Base-by-base conservation (phyloP, 2,329 filamentous ascomycete genomes). In the Rugonectria rugulosa region DNA sequence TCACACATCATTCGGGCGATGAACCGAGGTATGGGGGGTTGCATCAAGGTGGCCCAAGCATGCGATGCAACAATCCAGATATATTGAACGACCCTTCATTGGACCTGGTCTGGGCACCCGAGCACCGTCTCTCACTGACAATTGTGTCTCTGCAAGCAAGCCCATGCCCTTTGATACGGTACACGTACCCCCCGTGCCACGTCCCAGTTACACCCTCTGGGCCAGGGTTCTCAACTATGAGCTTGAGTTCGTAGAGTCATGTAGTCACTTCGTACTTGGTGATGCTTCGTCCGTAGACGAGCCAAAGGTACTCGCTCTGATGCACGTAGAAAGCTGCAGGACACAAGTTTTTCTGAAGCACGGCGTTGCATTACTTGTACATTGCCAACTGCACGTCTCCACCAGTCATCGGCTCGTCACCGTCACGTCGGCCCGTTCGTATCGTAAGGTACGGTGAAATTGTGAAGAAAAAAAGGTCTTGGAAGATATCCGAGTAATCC, bases 11-110 rank as follows among this genome's bases (percentile, higher is more conserved):
- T 23, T 15, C 27, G 36, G 36, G 19, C 36, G 32, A 37, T 36
- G 26, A 37, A 41, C 38, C 24, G 21, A 54, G 21, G n/a, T 19
- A 44, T 37, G 44, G 24, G 12, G 45, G 26, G 26, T 29, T 21
- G 15, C 46, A 44, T 40, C 26, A 40, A 37, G 21, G 34, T 56
- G 45, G 53, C 19, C 46, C 36, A 45, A 38, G 41, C 41, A 50
- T 40, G 40, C 27, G 29, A 44, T 45, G 46, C 46, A 41, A 46
- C 21, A 40, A 12, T 19, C 20, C 37, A 49, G 23, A 23, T 32
- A 24, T 11, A 40, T 24, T 48, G 20, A 31, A 11, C 11, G 38
- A 15, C n/a, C 38, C 15, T n/a, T 21, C 34, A 27, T 24, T 27
- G n/a, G 38, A 29, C 38, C 15, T 42, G 37, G 47, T 36, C 47